phyloP scores from a whole-genome alignment of 2,329 filamentous ascomycete genomes.

The Xylariaceae sp. region DNA sequence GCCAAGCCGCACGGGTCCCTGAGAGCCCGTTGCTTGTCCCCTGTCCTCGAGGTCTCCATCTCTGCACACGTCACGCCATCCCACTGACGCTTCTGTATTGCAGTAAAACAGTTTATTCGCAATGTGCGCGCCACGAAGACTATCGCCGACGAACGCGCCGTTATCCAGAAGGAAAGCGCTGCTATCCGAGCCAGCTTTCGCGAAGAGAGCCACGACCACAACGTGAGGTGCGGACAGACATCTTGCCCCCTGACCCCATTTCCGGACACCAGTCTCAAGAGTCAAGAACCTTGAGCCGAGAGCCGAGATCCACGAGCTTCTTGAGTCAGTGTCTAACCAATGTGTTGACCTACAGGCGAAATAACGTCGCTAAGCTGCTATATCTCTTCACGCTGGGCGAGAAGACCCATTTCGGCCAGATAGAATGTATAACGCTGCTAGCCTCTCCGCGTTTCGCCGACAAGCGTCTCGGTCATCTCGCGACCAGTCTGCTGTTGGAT shows the following conservation, averaged over 20 bases:
- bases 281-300: not conserved
- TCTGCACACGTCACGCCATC: not conserved
- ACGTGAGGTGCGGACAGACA: slow-evolving; percentile 61
- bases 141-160: slow-evolving; percentile 95
- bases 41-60: not conserved
- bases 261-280: too few species aligned
- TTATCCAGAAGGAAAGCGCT: slow-evolving; percentile 98
- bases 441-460: slow-evolving; percentile 96
- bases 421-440: slow-evolving; percentile 95
- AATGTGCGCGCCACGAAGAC: slow-evolving; percentile 98
- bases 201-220: slow-evolving; percentile 90
- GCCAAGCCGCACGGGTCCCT: slow-evolving; percentile 9
- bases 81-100: slow-evolving; percentile 9
- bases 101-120: slow-evolving; percentile 99
- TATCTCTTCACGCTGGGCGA: slow-evolving; percentile 98
- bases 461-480: slow-evolving; percentile 91
- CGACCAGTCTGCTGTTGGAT: slow-evolving; percentile 91
- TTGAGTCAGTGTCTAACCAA: slow-evolving; percentile 13
- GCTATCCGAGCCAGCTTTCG: slow-evolving; percentile 95
- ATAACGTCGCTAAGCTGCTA: slow-evolving; percentile 97
- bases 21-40: not conserved
- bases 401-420: slow-evolving; percentile 97
- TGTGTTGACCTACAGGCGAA: slow-evolving; percentile 57
- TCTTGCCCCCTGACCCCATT: not conserved
- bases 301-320: not conserved